Conservation (phyloP, 441 rosid genomes). For the Eruca vesicaria region DNA sequence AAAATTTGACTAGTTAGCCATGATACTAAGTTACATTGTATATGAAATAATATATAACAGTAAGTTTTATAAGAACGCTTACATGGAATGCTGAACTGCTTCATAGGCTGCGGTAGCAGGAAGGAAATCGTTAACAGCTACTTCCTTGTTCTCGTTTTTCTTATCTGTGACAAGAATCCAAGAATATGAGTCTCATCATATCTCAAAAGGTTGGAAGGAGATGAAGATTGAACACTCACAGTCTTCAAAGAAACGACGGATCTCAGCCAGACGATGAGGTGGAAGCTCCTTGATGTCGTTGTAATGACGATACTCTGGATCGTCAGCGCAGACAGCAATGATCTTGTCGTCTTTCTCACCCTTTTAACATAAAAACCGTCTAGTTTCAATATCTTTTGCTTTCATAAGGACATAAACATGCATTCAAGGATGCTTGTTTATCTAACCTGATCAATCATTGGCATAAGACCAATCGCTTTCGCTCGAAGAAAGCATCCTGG, state of each 20-base stretch:
- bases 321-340: conserved; percentile 73
- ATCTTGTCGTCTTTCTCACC: conserved; percentile 84
- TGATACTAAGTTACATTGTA: neutral
- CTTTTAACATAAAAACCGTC: conserved; percentile 32
- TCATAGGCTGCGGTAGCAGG: conserved; percentile 60
- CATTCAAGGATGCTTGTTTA: conserved; percentile 9
- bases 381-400: neutral
- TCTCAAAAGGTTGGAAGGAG: neutral
- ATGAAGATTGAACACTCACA: conserved; percentile 43
- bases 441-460: conserved; percentile 82
- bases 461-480: conserved; percentile 82
- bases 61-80: conserved; percentile 21
- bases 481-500: conserved; percentile 86
- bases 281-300: conserved; percentile 71
- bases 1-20: neutral
- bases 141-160: conserved; percentile 89
- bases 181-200: neutral
- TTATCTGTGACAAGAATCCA: conserved; percentile 51
- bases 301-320: conserved; percentile 68
- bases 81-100: conserved; percentile 66
- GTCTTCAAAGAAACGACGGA: conserved; percentile 79
- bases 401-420: neutral
- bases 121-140: conserved; percentile 70
- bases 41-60: neutral
- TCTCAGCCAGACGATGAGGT: conserved; percentile 75